Base-by-base conservation (phyloP, 306 rosid species). In the Glycine soja region DNA sequence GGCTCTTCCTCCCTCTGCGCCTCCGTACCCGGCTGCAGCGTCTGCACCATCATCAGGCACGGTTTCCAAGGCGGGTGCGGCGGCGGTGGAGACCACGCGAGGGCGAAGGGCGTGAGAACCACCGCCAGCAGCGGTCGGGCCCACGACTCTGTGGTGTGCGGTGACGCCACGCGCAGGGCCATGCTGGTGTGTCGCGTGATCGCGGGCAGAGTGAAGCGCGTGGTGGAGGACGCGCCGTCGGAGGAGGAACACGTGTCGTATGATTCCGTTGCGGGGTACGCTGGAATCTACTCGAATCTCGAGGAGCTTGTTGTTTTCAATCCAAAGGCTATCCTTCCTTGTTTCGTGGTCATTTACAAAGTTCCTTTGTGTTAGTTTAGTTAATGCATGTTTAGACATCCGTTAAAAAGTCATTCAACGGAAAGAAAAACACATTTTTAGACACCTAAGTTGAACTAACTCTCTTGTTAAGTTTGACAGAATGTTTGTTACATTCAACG, bases 111-210 rank as follows among this genome's bases (percentile, higher is more conserved):
- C 4, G 99, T 95, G 82, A 74, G 79, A 54, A 95, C 98, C 83
- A 91, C 95, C 1, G 97, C 97, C 36, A 90, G 98, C 51, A 93
- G 98, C 15, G 98, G 99, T 56, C 86, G 92, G 91, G 99, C 98
- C 45, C 99, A 93, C 83, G 99, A 93, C 75, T 82, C 91, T 0
- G 57, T 86, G 52, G 51, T 8, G 0, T 57, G 93, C 58, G 77
- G 72, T 1, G 93, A 68, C 4, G 73, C 42, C 54, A 62, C 69
- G 6, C 86, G 90, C 2, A 88, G 96, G 81, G 98, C 98, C 0
- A 95, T 95, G 97, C 80, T 95, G 79, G 98, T 95, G 65, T 95
- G 99, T 57, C 98, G 99, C 8, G 99, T 93, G 38, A 95, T 95
- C 11, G 99, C 99, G 3, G 99, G 99, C 8, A 89, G 88, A 52